Percentiles rank a stretch among this genome's conserved stretches.
Evolutionary conservation across 768 basidiomycete species (phyloP).

Genomic region (Gloeostereum incarnatum): DNA sequence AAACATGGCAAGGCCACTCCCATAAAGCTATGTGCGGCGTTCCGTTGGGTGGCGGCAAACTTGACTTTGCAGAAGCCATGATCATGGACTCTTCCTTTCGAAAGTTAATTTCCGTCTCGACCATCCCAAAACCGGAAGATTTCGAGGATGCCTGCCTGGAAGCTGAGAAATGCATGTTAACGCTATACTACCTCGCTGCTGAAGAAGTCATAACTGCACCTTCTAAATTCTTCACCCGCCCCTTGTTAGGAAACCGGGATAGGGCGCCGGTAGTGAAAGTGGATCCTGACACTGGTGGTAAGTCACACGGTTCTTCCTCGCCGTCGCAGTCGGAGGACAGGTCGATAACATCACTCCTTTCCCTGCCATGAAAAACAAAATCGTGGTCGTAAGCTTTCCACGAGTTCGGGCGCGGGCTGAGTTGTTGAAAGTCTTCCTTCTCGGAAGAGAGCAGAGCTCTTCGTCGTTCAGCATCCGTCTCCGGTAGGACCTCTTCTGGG

Average conservation of each 20-base stretch:
- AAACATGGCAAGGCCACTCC: conserved; percentile 49
- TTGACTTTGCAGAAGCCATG: conserved; percentile 22
- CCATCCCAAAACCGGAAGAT: conserved; percentile 10
- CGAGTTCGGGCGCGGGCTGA: conserved; percentile 24
- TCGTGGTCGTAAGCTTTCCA: conserved; percentile 40
- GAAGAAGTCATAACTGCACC: too few relatives aligned
- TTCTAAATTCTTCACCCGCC: conserved; percentile 1
- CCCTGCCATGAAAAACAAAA: conserved; percentile 30
- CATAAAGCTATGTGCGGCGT: background rate
- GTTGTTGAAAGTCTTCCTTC: conserved; percentile 28
- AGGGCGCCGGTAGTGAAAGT: conserved; percentile 13
- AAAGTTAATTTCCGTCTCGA: conserved; percentile 32
- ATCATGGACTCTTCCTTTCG: conserved; percentile 36
- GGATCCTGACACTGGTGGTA: conserved; percentile 24
- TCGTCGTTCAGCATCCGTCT: conserved; percentile 40
- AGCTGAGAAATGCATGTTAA: background rate
- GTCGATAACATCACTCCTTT: conserved; percentile 1
- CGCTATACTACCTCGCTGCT: background rate
- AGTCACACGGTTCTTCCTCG: conserved; percentile 12
- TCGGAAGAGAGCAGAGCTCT: conserved; percentile 38
- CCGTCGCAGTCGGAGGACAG: conserved; percentile 13
- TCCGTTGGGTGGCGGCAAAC: conserved; percentile 11
- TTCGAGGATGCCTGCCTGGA: background rate
- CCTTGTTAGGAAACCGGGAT: background rate
- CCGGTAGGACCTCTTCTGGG: conserved; percentile 18